phyloP scores from a whole-genome alignment of 116 monocot genomes.

The Zostera marina region DNA sequence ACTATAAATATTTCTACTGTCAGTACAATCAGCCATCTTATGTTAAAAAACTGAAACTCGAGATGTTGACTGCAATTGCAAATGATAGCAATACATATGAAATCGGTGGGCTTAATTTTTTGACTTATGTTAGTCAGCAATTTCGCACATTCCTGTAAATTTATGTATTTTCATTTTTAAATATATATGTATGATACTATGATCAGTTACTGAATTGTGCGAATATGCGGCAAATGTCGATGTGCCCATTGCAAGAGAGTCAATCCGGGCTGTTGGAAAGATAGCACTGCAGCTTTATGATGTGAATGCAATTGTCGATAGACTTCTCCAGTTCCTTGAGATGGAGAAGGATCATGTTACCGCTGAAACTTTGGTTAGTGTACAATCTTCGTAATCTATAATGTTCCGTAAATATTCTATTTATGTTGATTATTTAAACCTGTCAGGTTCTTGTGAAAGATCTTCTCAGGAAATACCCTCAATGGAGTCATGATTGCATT shows the following conservation, averaged over 20 bases:
- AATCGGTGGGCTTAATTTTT: slow-evolving; percentile 42
- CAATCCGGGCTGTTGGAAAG: slow-evolving; percentile 94
- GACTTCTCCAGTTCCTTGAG: slow-evolving; percentile 96
- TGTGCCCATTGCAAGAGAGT: slow-evolving; percentile 84
- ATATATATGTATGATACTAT: slow-evolving; percentile 3
- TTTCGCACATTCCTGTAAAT: background rate
- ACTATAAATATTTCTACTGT: slow-evolving; percentile 94
- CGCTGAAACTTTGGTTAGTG: slow-evolving; percentile 80
- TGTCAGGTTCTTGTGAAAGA: slow-evolving; percentile 88
- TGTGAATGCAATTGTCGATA: slow-evolving; percentile 97
- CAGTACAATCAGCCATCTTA: slow-evolving; percentile 93
- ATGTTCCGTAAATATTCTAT: too few species aligned
- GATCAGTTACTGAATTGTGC: slow-evolving; percentile 94
- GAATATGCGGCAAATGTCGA: slow-evolving; percentile 99
- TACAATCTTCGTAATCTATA: background rate
- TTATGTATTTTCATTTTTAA: background rate
- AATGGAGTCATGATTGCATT: slow-evolving; percentile 99
- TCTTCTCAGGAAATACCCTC: slow-evolving; percentile 91
- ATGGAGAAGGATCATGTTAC: slow-evolving; percentile 99
- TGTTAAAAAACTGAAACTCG: slow-evolving; percentile 95
- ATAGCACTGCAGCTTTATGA: slow-evolving; percentile 97
- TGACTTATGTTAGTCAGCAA: background rate
- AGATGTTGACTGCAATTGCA: slow-evolving; percentile 97
- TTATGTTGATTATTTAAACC: too few species aligned
- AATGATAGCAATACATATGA: slow-evolving; percentile 98